Base-by-base conservation (phyloP, 306 rosid genomes). In the Acacia confusa region DNA sequence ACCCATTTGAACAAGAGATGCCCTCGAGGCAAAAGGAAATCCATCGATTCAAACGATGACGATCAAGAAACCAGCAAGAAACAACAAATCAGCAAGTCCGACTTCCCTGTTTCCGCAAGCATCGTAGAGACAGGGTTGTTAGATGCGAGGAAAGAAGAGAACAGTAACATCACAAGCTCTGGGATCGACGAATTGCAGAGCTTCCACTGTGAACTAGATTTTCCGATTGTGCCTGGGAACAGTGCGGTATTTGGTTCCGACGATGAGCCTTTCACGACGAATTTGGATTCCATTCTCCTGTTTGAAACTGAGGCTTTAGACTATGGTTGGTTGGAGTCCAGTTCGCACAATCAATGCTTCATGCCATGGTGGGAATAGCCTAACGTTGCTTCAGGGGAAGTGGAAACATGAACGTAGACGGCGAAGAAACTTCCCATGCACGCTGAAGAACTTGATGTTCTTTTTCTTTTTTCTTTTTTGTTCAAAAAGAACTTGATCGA, bases 231-330 rank as follows among this genome's bases (percentile, higher is more conserved):
- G 68, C 68, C 67, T 12, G 69, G 53, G 12, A 55, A 55, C 17
- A 55, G 53, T 57, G 34, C 34, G 47, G 68, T 36, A 4, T 75
- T 55, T 14, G 69, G 53, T 14, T 75, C 57, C 44, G 68, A 75
- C 8, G 36, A 75, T 20, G 69, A 75, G 70, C 17, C 53, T 40
- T 55, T 75, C 79, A 74, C 22, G 78, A 55, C 34, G 22, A 38
- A 58, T 19, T 75, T 75, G 70, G 85, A 88, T 69, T 78, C 92
- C 24, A 71, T 83, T 50, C 38, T 81, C 67, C 68, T 86, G 69
- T 72, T 86, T 10, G 90, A 88, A 80, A 71, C 75, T 27, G 75
- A 87, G 67, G 84, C 83, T 71, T 77, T 85, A 79, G 90, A 84
- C 75, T 73, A 78, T 44, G 66, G 24, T 11, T 80, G 82, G 52